phyloP scores from a whole-genome alignment of 768 basidiomycete genomes.

The Rhizopogon sp. region DNA sequence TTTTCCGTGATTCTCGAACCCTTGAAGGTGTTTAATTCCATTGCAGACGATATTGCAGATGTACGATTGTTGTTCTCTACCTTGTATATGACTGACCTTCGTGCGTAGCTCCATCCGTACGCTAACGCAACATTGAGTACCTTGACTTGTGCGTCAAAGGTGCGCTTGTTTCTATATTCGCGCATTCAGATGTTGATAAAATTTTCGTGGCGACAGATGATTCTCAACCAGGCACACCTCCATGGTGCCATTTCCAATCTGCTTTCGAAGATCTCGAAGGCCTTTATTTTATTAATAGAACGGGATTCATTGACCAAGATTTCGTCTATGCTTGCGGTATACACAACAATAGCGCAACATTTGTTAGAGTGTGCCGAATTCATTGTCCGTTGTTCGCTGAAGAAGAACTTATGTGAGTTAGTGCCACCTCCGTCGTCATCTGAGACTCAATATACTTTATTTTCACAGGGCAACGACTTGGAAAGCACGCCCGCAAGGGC shows the following conservation, averaged over 20 bases:
- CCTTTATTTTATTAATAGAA: slow-evolving; percentile 2
- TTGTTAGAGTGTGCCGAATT: slow-evolving; percentile 2
- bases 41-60: neutral
- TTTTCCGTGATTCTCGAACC: neutral
- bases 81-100: neutral
- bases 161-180: neutral
- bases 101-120: neutral
- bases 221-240: neutral
- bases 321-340: neutral
- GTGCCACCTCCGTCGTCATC: neutral
- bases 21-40: neutral
- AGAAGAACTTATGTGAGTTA: slow-evolving; percentile 1
- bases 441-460: neutral
- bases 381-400: neutral
- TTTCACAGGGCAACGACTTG: neutral
- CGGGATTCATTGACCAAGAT: neutral
- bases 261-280: neutral
- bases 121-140: neutral
- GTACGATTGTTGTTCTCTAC: neutral
- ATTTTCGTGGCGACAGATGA: neutral
- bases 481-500: neutral
- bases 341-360: neutral
- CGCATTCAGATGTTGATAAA: neutral
- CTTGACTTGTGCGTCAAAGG: neutral
- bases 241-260: neutral